phyloP scores from a whole-genome alignment of 805 yeast species.

The Debaryomyces tyrocola region DNA sequence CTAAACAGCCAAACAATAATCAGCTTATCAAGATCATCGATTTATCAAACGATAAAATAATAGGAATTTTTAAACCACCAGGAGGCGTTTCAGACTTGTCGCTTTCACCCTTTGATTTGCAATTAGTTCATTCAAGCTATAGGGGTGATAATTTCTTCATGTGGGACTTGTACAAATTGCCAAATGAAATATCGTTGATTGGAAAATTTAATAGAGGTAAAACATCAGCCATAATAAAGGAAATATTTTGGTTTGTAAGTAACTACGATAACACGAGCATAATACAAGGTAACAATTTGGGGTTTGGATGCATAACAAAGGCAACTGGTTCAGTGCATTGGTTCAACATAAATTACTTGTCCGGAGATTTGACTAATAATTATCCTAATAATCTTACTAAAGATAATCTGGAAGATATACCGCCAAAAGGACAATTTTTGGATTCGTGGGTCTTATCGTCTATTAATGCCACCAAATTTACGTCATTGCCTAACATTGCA shows the following conservation, averaged over 20 bases:
- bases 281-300: slow-evolving; percentile 31
- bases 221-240: slow-evolving; percentile 53
- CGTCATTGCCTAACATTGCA: slow-evolving; percentile 21
- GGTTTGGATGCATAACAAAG: slow-evolving; percentile 53
- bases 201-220: slow-evolving; percentile 65
- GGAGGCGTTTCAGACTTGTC: slow-evolving; percentile 62
- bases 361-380: slow-evolving; percentile 30
- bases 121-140: slow-evolving; percentile 50
- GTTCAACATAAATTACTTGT: slow-evolving; percentile 47
- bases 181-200: slow-evolving; percentile 49
- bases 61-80: slow-evolving; percentile 54
- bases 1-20: slow-evolving; percentile 27
- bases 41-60: slow-evolving; percentile 36
- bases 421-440: slow-evolving; percentile 16
- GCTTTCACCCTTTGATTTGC: slow-evolving; percentile 60
- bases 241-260: slow-evolving; percentile 53
- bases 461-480: slow-evolving; percentile 25
- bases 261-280: slow-evolving; percentile 22
- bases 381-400: slow-evolving; percentile 24
- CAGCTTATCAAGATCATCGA: slow-evolving; percentile 49
- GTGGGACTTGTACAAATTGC: slow-evolving; percentile 61
- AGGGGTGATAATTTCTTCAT: slow-evolving; percentile 64
- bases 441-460: slow-evolving; percentile 52
- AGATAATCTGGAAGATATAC: slow-evolving; percentile 1
- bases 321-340: slow-evolving; percentile 63